Conservation (phyloP, 257 asterid species). For the Jasminum sambac region DNA sequence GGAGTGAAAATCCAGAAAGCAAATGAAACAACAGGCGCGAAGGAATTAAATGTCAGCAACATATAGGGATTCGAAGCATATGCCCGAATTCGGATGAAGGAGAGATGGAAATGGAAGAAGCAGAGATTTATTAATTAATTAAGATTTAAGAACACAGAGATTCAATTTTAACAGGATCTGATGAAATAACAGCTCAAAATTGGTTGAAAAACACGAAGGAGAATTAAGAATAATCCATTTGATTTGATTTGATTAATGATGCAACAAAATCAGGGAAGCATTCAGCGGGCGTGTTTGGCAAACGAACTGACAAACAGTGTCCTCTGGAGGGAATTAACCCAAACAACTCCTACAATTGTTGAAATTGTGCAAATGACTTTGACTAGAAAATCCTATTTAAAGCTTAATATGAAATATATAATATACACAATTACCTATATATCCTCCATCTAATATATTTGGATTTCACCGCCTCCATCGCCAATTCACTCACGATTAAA, state of each 20-base stretch:
- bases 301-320: no score
- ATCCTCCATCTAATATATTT: no score
- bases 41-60: slow-evolving; percentile 10
- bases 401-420: no score
- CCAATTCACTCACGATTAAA: no score
- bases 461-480: no score
- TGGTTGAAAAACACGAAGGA: not conserved
- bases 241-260: not conserved
- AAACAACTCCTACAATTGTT: no score
- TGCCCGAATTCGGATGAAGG: not conserved
- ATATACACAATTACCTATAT: no score
- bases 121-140: not conserved
- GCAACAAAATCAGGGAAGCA: not conserved
- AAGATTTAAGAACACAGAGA: not conserved
- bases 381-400: no score
- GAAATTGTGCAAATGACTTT: no score
- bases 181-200: not conserved
- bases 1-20: slow-evolving; percentile 15
- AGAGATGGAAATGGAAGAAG: not conserved
- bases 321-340: no score
- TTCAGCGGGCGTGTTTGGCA: no score
- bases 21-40: not conserved
- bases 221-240: not conserved
- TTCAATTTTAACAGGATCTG: not conserved
- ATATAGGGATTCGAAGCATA: slow-evolving; percentile 21